Conservation (phyloP, 148 eudicot genomes). For the Chenopodium formosanum region DNA sequence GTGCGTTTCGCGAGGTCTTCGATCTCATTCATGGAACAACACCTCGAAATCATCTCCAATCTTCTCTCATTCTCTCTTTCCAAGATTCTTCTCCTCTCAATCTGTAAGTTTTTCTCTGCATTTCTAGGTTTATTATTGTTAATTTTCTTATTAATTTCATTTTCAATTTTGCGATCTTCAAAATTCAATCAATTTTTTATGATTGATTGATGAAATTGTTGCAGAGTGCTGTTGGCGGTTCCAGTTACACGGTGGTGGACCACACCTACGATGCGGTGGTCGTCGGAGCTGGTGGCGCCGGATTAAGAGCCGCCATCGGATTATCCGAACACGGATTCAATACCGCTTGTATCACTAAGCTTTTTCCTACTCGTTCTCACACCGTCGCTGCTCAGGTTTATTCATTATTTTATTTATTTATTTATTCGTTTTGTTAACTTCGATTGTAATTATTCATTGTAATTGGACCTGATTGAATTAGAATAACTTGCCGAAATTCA, state of each 20-base stretch:
- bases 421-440: neutral
- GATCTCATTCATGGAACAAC: conserved; percentile 22
- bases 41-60: conserved; percentile 30
- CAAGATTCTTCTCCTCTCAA: conserved; percentile 64
- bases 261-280: conserved; percentile 97
- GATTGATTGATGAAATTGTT: neutral
- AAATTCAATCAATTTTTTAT: neutral
- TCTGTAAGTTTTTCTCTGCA: conserved; percentile 33
- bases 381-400: conserved; percentile 96
- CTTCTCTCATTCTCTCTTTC: conserved; percentile 32
- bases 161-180: conserved; percentile 6
- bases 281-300: conserved; percentile 97
- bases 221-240: conserved; percentile 35
- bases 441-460: neutral
- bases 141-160: neutral
- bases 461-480: neutral
- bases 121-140: neutral
- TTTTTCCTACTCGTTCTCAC: conserved; percentile 96
- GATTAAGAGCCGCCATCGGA: conserved; percentile 95
- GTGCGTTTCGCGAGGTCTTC: conserved; percentile 62
- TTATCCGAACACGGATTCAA: conserved; percentile 96
- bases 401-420: neutral
- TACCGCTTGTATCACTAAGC: conserved; percentile 96
- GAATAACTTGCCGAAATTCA: neutral
- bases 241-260: conserved; percentile 79